Evolutionary conservation across 2,329 filamentous ascomycete species (phyloP), one percentile per base, ranked within the genome.

Genomic region (Cladophialophora carrionii): DNA sequence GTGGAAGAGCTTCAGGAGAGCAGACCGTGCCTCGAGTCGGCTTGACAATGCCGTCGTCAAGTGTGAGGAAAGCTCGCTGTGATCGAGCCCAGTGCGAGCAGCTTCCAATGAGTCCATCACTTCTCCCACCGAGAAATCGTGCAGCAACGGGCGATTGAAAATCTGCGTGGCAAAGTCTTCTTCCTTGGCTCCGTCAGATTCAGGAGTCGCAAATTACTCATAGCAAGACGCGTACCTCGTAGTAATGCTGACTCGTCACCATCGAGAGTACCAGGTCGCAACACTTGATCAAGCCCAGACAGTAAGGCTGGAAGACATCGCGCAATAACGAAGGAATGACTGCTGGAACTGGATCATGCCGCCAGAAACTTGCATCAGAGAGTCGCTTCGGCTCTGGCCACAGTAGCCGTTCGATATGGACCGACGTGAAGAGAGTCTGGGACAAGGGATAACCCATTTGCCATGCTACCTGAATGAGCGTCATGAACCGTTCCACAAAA

Each of bases 101-200:
- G 84, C 78, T 26, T 83, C 76, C 22, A 92, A 76, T 29, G 83
- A 75, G 8, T 79, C 76, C 49, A 83, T 79, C 26, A 92, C 82
- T n/a, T 84, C 81, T 4, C 82, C 78, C 2, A 82, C 77, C 17
- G 85, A 80, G 63, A 94, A 82, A 14, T 83, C 79, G 29, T 87
- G 86, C 6, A 98, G 82, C 0, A 99, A 81, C 12, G 86, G 87
- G 43, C 93, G 86, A 71, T 92, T 90, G 75, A 95, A 98, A 0
- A 93, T 90, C 76, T 96, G 92, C 6, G 92, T 93, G 22, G 96
- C 91, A 74, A 99, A 97, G 74, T 99, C 95, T 77, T 99, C 95
- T 78, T 99, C 95, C 88, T 94, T 70, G 52, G 61, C 10, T 59
- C 29, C 8, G 20, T 64, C 20, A 65, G 63, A 37, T 32, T 24